These are phyloP conservation scores for Exsudoporus frostii DNA, from an alignment of 768 basidiomycete genomes.

Conservation along the genomic window DNA sequence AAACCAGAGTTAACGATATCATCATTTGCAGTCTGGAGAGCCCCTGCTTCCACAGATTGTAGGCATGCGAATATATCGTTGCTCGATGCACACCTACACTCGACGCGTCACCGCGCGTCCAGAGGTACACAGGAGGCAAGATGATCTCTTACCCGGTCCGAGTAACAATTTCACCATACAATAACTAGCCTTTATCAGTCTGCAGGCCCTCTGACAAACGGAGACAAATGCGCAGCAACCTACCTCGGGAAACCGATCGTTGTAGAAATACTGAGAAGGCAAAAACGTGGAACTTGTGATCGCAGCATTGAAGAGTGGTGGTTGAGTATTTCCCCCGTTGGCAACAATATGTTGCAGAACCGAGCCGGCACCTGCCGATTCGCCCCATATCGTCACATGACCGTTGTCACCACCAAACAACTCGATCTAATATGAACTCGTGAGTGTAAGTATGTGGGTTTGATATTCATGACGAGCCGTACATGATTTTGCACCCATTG, in stretches of 20 bases:
- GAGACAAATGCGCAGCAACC: background rate
- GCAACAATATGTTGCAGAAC: conserved; percentile 36
- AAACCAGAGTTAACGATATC: conserved; percentile 33
- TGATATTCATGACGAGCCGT: background rate
- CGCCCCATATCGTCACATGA: conserved; percentile 37
- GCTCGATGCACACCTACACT: conserved; percentile 32
- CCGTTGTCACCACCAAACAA: conserved; percentile 34
- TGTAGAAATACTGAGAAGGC: conserved; percentile 34
- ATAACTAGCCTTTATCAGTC: conserved; percentile 7
- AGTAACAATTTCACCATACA: conserved; percentile 13
- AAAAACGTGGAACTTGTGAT: conserved; percentile 34
- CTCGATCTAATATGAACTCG: conserved; percentile 23
- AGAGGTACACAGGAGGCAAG: background rate
- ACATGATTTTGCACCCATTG: conserved; percentile 37
- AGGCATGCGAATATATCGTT: conserved; percentile 40
- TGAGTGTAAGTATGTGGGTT: background rate
- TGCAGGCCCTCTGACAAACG: background rate
- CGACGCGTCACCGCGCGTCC: background rate
- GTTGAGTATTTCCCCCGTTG: conserved; percentile 31
- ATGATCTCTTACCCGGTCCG: conserved; percentile 12
- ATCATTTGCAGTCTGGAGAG: conserved; percentile 35
- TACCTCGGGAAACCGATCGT: conserved; percentile 30
- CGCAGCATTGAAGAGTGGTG: conserved; percentile 31
- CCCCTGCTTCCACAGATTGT: conserved; percentile 29
- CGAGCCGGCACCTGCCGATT: conserved; percentile 35